Base-by-base conservation (phyloP, 257 asterid species). In the Solanum tarapatanum region DNA sequence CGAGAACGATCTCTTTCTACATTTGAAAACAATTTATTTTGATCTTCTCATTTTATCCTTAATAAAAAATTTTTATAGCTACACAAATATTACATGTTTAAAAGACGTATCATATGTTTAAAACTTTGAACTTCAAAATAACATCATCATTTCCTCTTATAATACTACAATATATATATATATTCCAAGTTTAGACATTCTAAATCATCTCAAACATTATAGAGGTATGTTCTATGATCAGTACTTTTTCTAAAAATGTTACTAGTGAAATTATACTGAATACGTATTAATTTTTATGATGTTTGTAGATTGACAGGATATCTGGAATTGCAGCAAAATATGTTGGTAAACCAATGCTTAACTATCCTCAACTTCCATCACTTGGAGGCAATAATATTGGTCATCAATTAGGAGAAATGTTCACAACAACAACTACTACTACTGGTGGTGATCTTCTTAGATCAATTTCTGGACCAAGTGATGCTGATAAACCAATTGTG, bases 241-340 rank as follows among this genome's bases (percentile, higher is more conserved):
- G 2, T 43, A 43, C 17, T 45, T 19, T 45, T 5, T 45, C 17
- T 45, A 13, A 45, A 45, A 45, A 45, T 45, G 3, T 19, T 58
- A 7, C 60, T 51, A 14, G 60, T 51, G 62, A 58, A 8, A 60
- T 21, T 60, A 60, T 23, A 21, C 68, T 58, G 11, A 55, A 55
- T 55, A 55, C 9, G 2, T 55, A 11, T 23, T 37, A 32, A 51
- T 19, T 7, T 30, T 55, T 13, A 10, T 83, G 21, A 62, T 17
- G 16, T 2, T 60, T 51, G 16, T 87, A 95, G 98, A 95, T 95
- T 83, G 96, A 94, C 85, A 92, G 94, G 91, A 93, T 95, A 21
- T 93, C 98, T 3, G 95, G 95, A 45, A 92, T 95, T 51, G 98
- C 96, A 23, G 95, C 95, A 0, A 93, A 93, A 88, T 95, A 94